Evolutionary conservation across 306 rosid genomes (phyloP).

Genomic region (Cyamopsis tetragonoloba): DNA sequence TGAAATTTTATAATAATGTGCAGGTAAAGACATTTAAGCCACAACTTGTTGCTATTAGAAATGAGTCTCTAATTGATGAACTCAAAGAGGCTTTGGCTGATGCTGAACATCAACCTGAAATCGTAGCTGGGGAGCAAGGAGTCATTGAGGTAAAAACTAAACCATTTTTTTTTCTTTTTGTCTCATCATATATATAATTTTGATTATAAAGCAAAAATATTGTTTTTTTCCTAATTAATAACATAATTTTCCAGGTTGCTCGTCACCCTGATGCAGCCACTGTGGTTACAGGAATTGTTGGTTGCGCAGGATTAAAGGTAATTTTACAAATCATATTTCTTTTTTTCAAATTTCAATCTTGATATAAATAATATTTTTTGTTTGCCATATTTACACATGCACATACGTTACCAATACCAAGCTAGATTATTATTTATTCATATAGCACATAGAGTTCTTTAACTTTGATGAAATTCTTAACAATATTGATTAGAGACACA

Average conservation of each 20-base stretch:
- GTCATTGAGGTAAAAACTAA: conserved; percentile 67
- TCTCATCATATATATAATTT: not conserved
- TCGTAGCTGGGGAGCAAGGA: conserved; percentile 86
- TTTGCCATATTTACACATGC: conserved; percentile 1
- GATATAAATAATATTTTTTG: not conserved
- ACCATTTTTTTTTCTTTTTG: not conserved
- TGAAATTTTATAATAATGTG: not conserved
- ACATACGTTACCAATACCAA: too few species aligned
- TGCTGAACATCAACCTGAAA: conserved; percentile 65
- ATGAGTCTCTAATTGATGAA: conserved; percentile 66
- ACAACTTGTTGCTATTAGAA: conserved; percentile 67
- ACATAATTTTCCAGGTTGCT: conserved; percentile 66
- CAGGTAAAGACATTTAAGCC: conserved; percentile 87
- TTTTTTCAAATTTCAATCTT: not conserved
- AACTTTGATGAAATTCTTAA: not conserved
- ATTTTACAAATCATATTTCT: conserved; percentile 5
- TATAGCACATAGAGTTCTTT: too few species aligned
- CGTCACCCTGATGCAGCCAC: conserved; percentile 87
- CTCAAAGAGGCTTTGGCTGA: conserved; percentile 86
- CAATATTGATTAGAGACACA: not conserved
- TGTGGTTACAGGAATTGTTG: conserved; percentile 89
- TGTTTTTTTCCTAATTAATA: not conserved
- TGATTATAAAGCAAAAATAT: not conserved
- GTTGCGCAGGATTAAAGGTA: conserved; percentile 89
- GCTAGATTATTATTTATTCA: too few species aligned